phyloP scores from a whole-genome alignment of 2,329 filamentous ascomycete species.

The Thelonectria blattea region DNA sequence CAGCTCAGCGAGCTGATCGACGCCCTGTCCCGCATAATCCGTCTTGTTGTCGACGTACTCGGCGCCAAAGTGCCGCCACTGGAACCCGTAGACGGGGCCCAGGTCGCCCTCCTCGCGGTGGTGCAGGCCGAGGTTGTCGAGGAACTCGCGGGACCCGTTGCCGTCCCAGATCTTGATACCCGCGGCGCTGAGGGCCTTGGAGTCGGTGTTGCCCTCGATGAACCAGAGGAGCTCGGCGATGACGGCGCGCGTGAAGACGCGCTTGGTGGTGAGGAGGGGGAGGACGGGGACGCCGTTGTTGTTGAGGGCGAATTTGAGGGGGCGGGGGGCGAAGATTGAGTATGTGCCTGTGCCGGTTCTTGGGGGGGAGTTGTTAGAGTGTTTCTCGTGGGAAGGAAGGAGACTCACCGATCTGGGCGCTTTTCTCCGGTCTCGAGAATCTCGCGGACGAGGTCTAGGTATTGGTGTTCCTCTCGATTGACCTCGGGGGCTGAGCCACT shows the following conservation, averaged over 20 bases:
- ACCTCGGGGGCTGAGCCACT: constrained; percentile 23
- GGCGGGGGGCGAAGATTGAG: constrained; percentile 85
- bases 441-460: constrained; percentile 84
- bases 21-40: constrained; percentile 87
- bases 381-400: not conserved
- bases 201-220: constrained; percentile 82
- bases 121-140: constrained; percentile 81
- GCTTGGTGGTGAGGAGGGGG: constrained; percentile 95
- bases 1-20: constrained; percentile 93
- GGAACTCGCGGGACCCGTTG: constrained; percentile 88
- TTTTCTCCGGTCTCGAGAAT: constrained; percentile 86
- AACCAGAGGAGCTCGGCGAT: constrained; percentile 97
- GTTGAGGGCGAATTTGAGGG: constrained; percentile 85
- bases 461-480: constrained; percentile 88
- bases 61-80: constrained; percentile 98
- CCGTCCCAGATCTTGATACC: constrained; percentile 99
- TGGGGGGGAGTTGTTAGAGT: not conserved
- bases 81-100: constrained; percentile 96
- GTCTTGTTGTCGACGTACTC: constrained; percentile 79
- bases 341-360: constrained; percentile 93
- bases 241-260: constrained; percentile 90
- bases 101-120: constrained; percentile 88
- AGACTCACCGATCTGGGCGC: constrained; percentile 77
- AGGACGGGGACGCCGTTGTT: constrained; percentile 69
- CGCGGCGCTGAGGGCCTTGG: constrained; percentile 73